Evolutionary conservation across 2,329 filamentous ascomycete genomes (phyloP).

Genomic region (Colletotrichum australisinense): DNA sequence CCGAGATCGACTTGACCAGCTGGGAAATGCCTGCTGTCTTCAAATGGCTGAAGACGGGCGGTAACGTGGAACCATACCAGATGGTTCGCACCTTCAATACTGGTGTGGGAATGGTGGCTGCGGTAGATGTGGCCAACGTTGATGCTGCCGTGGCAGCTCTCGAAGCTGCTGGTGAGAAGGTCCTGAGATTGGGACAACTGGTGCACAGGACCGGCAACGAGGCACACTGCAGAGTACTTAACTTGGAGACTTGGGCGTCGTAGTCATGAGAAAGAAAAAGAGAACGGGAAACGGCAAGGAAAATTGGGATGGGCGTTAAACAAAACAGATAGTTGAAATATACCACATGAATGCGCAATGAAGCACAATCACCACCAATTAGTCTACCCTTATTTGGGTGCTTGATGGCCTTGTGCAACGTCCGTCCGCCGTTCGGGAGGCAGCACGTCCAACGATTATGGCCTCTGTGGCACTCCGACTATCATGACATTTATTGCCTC

Average conservation of each 20-base stretch:
- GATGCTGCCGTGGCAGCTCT: constrained; percentile 70
- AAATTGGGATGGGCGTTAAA: constrained; percentile 15
- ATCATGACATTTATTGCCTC: not conserved
- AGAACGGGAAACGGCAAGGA: not conserved
- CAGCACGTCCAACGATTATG: not conserved
- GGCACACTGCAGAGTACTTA: constrained; percentile 64
- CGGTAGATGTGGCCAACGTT: constrained; percentile 75
- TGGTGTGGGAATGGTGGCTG: constrained; percentile 93
- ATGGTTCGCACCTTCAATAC: constrained; percentile 96
- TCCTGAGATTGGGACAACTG: constrained; percentile 81
- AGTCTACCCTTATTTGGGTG: not conserved
- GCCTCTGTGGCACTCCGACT: not conserved
- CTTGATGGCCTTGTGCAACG: not conserved
- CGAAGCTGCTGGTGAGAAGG: constrained; percentile 77
- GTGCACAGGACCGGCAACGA: constrained; percentile 65
- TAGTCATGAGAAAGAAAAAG: not conserved
- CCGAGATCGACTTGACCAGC: constrained; percentile 79
- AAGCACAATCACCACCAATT: not conserved
- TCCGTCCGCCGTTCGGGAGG: not conserved
- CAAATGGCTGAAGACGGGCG: constrained; percentile 81
- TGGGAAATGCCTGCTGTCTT: constrained; percentile 87
- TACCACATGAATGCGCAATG: not conserved
- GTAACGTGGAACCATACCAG: constrained; percentile 79
- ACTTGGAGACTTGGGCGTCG: constrained; percentile 58
- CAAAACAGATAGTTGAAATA: constrained; percentile 2